Conservation (phyloP, 2,329 filamentous ascomycete species). For the Ophiosphaerella korrae region DNA sequence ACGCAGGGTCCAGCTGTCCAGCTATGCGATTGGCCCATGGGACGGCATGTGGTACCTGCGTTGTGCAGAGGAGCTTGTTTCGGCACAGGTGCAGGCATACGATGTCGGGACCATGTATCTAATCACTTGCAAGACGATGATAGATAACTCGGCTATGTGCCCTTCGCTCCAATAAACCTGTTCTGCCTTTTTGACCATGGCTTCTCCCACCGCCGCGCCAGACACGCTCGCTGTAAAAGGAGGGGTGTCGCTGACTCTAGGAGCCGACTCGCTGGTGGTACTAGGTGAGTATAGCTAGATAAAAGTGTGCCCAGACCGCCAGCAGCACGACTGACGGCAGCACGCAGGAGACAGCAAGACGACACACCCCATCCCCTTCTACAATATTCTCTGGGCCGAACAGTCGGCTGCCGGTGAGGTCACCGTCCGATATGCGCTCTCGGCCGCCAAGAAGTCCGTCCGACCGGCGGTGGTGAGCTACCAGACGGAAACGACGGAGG, state of each 20-base stretch:
- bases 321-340: slow-evolving; percentile 6
- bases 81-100: too few relatives aligned
- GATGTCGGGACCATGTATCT: too few relatives aligned
- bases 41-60: too few relatives aligned
- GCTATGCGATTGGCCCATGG: too few relatives aligned
- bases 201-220: slow-evolving; percentile 14
- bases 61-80: too few relatives aligned
- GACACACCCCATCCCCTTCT: slow-evolving; percentile 70
- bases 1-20: too few relatives aligned
- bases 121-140: too few relatives aligned
- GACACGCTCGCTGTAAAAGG: slow-evolving; percentile 60
- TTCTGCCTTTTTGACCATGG: too few relatives aligned
- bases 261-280: slow-evolving; percentile 64
- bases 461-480: slow-evolving; percentile 67
- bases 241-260: slow-evolving; percentile 65
- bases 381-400: slow-evolving; percentile 84
- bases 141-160: too few relatives aligned
- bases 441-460: slow-evolving; percentile 61
- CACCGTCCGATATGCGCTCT: slow-evolving; percentile 73
- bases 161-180: too few relatives aligned
- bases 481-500: slow-evolving; percentile 60
- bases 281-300: slow-evolving; percentile 51
- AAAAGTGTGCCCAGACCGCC: background rate
- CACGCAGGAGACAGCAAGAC: slow-evolving; percentile 61
- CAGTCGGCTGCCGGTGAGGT: slow-evolving; percentile 62